Evolutionary conservation across 2,329 filamentous ascomycete genomes (phyloP).

Genomic region (Pseudofabraea citricarpa): DNA sequence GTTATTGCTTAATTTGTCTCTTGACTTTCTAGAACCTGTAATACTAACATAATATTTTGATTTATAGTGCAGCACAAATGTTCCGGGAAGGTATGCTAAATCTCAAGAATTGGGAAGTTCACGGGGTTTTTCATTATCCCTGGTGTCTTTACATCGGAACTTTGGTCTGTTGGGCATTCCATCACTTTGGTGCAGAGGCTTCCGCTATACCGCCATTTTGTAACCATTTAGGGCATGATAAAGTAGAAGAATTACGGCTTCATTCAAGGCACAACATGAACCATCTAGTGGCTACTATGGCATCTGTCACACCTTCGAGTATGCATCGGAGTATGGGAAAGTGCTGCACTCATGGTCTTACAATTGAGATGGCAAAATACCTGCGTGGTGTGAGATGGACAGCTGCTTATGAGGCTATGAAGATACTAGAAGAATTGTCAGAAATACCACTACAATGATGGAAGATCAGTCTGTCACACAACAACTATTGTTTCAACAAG

Average conservation of each 20-base stretch:
- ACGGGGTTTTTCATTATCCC: not conserved
- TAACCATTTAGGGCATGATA: not conserved
- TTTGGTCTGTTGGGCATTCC: not conserved
- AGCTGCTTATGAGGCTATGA: not conserved
- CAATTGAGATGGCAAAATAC: not conserved
- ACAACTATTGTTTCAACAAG: no score
- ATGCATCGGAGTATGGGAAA: not conserved
- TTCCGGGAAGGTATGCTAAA: not conserved
- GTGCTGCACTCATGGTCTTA: not conserved
- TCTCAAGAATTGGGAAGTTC: not conserved
- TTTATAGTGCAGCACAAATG: not conserved
- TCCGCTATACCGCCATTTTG: not conserved
- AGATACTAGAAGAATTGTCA: not conserved
- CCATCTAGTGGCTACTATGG: not conserved
- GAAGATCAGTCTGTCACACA: no score
- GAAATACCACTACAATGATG: no score
- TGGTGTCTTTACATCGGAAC: not conserved
- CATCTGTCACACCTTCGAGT: not conserved
- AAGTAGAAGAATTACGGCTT: not conserved
- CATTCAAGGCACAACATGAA: not conserved
- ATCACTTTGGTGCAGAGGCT: not conserved
- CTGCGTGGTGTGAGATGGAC: not conserved
- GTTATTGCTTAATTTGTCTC: no score
- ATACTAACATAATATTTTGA: no score
- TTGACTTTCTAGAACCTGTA: no score